Conservation (phyloP, 2,329 filamentous ascomycete genomes). For the Trichoderma sp. region DNA sequence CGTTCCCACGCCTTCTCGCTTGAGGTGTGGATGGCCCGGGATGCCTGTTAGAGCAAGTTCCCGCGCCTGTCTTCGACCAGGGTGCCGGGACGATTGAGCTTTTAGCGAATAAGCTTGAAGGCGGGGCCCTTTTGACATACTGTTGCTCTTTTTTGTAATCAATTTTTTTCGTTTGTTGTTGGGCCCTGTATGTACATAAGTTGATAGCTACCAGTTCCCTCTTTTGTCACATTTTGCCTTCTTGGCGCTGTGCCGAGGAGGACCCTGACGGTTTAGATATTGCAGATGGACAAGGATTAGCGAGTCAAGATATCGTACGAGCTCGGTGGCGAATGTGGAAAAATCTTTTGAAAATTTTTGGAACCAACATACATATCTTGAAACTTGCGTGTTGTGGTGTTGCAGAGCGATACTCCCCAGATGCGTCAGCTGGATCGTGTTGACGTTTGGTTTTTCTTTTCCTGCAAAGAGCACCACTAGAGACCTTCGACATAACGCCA, state of each 20-base stretch:
- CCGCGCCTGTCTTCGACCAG: conserved; percentile 19
- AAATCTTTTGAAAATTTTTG: neutral
- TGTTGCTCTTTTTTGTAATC: neutral
- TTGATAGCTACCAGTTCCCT: conserved; percentile 4
- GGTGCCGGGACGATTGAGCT: conserved; percentile 14
- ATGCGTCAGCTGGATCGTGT: neutral
- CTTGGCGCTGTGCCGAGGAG: neutral
- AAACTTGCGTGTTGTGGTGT: neutral
- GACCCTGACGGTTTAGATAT: neutral
- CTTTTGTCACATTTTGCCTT: neutral
- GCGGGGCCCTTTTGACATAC: neutral
- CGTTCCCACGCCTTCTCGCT: conserved; percentile 16
- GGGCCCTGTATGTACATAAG: neutral
- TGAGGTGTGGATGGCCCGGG: conserved; percentile 28
- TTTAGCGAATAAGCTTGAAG: conserved; percentile 22
- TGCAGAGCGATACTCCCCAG: neutral
- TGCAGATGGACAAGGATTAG: neutral
- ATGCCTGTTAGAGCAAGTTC: conserved; percentile 31
- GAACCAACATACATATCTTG: neutral
- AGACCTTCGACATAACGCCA: neutral
- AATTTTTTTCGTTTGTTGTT: neutral
- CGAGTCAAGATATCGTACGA: conserved; percentile 26
- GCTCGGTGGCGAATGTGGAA: conserved; percentile 12
- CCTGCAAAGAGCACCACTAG: neutral
- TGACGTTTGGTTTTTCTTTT: neutral